Evolutionary conservation across 2,329 filamentous ascomycete genomes (phyloP).

Genomic region (Sporothrix pallida): DNA sequence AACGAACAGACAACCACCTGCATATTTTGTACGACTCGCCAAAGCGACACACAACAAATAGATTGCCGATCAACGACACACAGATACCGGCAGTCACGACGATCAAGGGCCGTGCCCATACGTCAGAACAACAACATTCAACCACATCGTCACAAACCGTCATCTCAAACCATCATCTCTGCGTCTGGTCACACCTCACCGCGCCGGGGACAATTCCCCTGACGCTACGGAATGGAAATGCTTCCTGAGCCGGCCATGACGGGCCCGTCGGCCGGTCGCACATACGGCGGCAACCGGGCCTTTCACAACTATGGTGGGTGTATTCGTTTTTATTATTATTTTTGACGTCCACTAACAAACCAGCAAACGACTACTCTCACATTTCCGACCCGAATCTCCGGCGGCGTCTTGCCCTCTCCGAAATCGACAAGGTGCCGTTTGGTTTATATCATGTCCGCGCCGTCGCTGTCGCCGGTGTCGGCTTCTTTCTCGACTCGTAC

Average conservation of each 20-base stretch:
- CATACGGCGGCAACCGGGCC: slow-evolving; percentile 68
- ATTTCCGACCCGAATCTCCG: slow-evolving; percentile 76
- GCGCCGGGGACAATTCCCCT: slow-evolving; percentile 13
- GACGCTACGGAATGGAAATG: slow-evolving; percentile 43
- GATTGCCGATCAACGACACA: neutral
- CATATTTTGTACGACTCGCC: neutral
- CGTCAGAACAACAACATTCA: neutral
- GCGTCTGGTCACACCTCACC: neutral
- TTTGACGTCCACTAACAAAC: neutral
- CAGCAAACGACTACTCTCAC: slow-evolving; percentile 55
- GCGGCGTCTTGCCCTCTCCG: slow-evolving; percentile 74
- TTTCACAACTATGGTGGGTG: slow-evolving; percentile 68
- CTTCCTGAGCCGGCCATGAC: slow-evolving; percentile 48
- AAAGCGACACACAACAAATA: neutral
- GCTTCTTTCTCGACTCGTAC: slow-evolving; percentile 85
- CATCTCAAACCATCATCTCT: neutral
- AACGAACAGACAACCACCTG: neutral
- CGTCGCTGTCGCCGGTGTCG: slow-evolving; percentile 76
- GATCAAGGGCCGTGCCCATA: neutral
- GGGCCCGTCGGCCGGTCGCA: slow-evolving; percentile 45
- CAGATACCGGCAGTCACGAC: neutral
- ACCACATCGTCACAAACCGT: neutral
- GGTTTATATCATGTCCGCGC: slow-evolving; percentile 76
- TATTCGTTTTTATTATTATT: neutral
- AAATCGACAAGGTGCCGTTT: slow-evolving; percentile 80